Conservation (phyloP, 2,329 filamentous ascomycete species). For the Fusarium sp. region DNA sequence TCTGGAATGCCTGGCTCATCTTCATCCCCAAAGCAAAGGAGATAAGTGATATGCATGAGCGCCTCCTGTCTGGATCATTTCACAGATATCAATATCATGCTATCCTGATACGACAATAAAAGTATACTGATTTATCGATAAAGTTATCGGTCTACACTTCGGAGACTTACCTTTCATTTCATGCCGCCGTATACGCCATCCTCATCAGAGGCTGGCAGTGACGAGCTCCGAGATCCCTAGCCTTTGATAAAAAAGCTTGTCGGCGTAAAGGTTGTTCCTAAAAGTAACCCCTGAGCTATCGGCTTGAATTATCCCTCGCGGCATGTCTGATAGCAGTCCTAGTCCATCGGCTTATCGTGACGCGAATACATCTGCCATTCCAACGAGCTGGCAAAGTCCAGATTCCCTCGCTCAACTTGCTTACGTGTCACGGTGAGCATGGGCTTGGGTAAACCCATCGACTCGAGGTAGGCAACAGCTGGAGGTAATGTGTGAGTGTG, state of each 20-base stretch:
- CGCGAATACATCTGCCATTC: constrained; percentile 73
- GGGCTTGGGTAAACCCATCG: constrained; percentile 72
- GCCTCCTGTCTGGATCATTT: neutral
- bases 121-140: neutral
- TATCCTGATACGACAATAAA: neutral
- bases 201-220: neutral
- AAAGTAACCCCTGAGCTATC: neutral
- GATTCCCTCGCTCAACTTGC: constrained; percentile 69
- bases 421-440: constrained; percentile 68
- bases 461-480: constrained; percentile 71
- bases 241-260: neutral
- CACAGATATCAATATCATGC: neutral
- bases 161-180: neutral
- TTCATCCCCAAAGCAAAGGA: neutral
- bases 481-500: constrained; percentile 12
- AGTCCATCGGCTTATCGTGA: constrained; percentile 63
- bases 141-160: neutral
- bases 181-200: neutral
- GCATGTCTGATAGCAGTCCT: constrained; percentile 1
- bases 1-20: constrained; percentile 14
- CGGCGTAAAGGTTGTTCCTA: neutral
- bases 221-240: neutral
- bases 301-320: neutral
- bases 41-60: neutral
- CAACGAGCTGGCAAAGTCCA: constrained; percentile 66